Evolutionary conservation across 352 stramenopile genomes (phyloP).

Genomic region (Phytophthora nicotianae): DNA sequence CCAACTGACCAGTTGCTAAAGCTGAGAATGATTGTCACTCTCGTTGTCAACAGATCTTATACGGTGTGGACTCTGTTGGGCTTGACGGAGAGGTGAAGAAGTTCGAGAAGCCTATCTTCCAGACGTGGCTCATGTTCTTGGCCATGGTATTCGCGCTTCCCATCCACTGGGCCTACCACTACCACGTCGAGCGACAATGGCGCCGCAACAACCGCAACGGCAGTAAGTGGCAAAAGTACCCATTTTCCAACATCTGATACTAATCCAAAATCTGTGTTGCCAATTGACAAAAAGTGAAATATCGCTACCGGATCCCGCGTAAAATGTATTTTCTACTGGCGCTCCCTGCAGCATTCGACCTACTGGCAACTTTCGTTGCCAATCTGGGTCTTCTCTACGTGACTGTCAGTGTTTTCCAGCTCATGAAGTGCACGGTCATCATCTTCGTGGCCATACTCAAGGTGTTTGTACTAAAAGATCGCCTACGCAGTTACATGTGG

Average conservation of each 20-base stretch:
- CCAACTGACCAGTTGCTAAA: constrained; percentile 5
- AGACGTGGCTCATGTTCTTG: constrained; percentile 97
- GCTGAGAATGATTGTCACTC: constrained; percentile 4
- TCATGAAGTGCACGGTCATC: constrained; percentile 94
- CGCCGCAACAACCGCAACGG: constrained; percentile 55
- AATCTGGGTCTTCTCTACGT: constrained; percentile 95
- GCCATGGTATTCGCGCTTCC: constrained; percentile 94
- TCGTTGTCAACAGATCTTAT: constrained; percentile 86
- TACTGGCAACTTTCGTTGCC: constrained; percentile 93
- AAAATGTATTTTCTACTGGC: constrained; percentile 95
- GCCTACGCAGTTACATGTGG: constrained; percentile 95
- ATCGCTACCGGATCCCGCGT: constrained; percentile 76
- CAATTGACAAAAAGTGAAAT: constrained; percentile 57
- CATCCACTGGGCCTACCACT: constrained; percentile 91
- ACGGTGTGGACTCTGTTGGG: constrained; percentile 89
- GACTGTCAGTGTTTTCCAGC: constrained; percentile 89
- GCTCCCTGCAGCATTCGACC: constrained; percentile 93
- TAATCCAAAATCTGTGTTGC: neutral
- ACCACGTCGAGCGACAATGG: constrained; percentile 77
- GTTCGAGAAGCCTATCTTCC: constrained; percentile 96
- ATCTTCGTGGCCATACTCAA: constrained; percentile 98
- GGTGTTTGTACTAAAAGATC: constrained; percentile 92
- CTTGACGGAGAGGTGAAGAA: constrained; percentile 88
- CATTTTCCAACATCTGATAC: neutral
- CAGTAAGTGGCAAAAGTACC: constrained; percentile 47